These are phyloP conservation scores for Colletotrichum sansevieriae DNA, from an alignment of 2,329 filamentous ascomycete species.

Conservation along the genomic window DNA sequence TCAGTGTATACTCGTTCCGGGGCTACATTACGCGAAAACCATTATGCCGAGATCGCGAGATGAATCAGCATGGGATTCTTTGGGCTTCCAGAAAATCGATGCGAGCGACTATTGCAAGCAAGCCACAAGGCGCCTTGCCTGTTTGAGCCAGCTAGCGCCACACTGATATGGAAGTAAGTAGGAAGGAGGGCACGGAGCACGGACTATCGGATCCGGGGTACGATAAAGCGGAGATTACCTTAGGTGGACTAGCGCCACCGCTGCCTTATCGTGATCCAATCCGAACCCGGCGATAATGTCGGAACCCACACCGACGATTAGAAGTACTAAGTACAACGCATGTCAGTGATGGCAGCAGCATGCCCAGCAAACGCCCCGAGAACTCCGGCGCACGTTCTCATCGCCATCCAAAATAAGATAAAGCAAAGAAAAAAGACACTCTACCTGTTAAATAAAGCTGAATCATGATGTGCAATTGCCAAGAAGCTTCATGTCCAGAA, in stretches of 20 bases:
- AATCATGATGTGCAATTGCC: constrained; percentile 29
- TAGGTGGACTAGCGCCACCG: neutral
- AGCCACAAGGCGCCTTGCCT: neutral
- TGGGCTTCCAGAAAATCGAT: constrained; percentile 23
- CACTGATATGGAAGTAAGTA: neutral
- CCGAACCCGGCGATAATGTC: constrained; percentile 4
- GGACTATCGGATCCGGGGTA: constrained; percentile 15
- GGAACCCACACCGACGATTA: neutral
- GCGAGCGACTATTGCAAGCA: neutral
- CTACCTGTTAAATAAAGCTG: constrained; percentile 9
- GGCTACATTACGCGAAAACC: neutral
- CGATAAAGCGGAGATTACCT: neutral
- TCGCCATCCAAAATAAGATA: neutral
- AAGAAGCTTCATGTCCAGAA: constrained; percentile 13
- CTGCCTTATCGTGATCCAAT: neutral
- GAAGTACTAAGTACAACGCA: neutral
- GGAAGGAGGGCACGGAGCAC: neutral
- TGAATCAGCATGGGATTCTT: constrained; percentile 38
- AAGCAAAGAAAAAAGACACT: constrained; percentile 5
- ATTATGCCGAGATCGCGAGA: constrained; percentile 20
- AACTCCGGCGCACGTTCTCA: constrained; percentile 7
- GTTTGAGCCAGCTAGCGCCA: constrained; percentile 24
- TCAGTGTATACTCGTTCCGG: neutral
- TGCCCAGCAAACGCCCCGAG: neutral
- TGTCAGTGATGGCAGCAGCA: neutral